Base-by-base conservation (phyloP, 164 flowering plant species). In the Tinospora cordifolia region DNA sequence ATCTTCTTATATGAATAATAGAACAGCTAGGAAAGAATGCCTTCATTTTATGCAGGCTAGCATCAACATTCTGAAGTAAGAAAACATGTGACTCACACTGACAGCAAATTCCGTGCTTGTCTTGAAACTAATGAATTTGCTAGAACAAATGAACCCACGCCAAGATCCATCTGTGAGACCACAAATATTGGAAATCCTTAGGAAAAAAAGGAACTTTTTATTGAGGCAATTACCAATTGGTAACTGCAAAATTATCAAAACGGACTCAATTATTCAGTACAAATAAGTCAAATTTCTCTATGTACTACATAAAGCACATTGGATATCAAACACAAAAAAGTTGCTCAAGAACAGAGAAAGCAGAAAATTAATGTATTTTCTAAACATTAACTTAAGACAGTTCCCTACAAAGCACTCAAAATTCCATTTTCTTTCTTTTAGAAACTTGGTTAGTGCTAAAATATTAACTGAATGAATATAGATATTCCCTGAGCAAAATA, bases 71-170 rank as follows among this genome's bases (percentile, higher is more conserved):
- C 26, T 57, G 7, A 57, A 22, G 38, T 13, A 57, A 57, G 9
- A 17, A 51, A 57, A 12, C 30, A 49, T 40, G 67, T 44, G 38
- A 86, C 93, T 87, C 76, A 91, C 96, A 72, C 62, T 36, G 78
- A 78, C 7, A 68, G 66, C 62, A 80, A 54, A 76, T 85, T 82
- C 30, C 93, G 87, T 60, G 97, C 98, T 83, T 93, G 93, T 64
- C 88, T 87, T 47, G 98, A 93, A 78, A 91, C 93, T 70, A 93
- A 72, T 15, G 98, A 69, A 84, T 91, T 93, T 62, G 87, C 91
- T 13, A 91, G 27, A 4, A 91, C 91, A 88, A 91, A 93, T 68
- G 91, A 85, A 36, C 98, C 98, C 30, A 93, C 98, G 30, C 98
- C 97, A 75, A 89, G 81, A 84, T 93, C 97, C 98, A 93, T 93